Evolutionary conservation across 129 eudicot species (phyloP).

Genomic region (Heracleum sosnowskyi): DNA sequence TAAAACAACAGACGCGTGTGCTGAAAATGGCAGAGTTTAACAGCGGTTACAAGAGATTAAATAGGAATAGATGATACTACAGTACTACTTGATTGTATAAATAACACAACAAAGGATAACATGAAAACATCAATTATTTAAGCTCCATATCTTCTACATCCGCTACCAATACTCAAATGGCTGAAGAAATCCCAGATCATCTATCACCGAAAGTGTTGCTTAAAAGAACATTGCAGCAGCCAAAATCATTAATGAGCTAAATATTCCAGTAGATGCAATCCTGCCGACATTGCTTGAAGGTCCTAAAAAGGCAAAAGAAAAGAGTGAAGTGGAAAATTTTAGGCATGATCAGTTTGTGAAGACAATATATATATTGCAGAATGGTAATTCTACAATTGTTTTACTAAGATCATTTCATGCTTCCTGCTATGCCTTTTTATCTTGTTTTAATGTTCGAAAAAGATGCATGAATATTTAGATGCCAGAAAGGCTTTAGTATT

Average conservation of each 20-base stretch:
- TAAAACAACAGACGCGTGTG: background rate
- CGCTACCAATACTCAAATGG: background rate
- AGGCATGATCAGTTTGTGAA: background rate
- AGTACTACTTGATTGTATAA: background rate
- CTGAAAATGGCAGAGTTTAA: background rate
- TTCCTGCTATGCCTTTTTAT: background rate
- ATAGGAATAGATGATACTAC: background rate
- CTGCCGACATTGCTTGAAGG: conserved; percentile 27
- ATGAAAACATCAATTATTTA: background rate
- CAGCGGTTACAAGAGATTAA: background rate
- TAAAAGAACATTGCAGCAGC: conserved; percentile 27
- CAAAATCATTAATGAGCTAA: conserved; percentile 24
- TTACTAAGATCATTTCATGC: background rate
- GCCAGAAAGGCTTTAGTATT: no score
- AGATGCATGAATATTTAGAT: background rate
- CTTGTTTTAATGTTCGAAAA: background rate
- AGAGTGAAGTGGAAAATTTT: background rate
- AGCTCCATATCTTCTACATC: background rate
- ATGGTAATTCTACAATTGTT: background rate
- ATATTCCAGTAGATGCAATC: conserved; percentile 31
- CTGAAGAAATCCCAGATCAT: background rate
- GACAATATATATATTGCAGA: background rate
- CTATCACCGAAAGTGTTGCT: background rate
- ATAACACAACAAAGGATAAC: background rate
- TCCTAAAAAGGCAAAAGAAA: background rate